A percentile compares a stretch with the other conserved stretches of the same genome.
phyloP scores from a whole-genome alignment of 1,284 basidiomycete genomes.

The Cutaneotrichosporon sp. region DNA sequence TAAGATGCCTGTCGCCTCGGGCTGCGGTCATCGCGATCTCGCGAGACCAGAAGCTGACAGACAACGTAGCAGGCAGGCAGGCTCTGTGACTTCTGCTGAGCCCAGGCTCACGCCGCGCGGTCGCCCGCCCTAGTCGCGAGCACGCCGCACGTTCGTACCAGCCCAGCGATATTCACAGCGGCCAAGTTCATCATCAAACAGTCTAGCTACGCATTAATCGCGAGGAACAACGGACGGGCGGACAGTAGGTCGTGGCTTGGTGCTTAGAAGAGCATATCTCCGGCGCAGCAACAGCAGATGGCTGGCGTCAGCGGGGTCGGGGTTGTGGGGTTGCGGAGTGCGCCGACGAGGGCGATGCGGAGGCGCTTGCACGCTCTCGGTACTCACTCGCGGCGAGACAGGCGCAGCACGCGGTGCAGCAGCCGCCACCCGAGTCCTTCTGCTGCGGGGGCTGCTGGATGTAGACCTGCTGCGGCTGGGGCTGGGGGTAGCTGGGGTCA shows the following conservation, averaged over 20 bases:
- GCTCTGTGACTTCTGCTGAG: too few relatives aligned
- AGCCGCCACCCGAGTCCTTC: slow-evolving; percentile 23
- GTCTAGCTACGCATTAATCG: neutral
- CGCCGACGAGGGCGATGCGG: neutral
- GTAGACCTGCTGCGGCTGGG: slow-evolving; percentile 49
- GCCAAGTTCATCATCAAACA: neutral
- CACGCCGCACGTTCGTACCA: too few relatives aligned
- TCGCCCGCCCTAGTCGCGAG: too few relatives aligned
- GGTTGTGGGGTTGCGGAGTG: too few relatives aligned
- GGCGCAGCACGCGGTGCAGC: slow-evolving; percentile 37
- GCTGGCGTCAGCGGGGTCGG: slow-evolving; percentile 22
- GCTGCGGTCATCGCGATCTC: too few relatives aligned
- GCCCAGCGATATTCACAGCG: too few relatives aligned
- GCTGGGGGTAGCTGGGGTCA: slow-evolving; percentile 44
- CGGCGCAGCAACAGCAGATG: slow-evolving; percentile 48
- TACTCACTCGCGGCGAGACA: slow-evolving; percentile 41
- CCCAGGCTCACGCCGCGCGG: too few relatives aligned
- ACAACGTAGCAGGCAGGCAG: too few relatives aligned
- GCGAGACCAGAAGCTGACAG: too few relatives aligned
- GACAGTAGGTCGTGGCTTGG: neutral
- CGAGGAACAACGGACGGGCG: neutral
- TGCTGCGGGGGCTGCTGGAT: slow-evolving; percentile 40
- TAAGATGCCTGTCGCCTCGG: too few relatives aligned
- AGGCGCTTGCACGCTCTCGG: neutral
- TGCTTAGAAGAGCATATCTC: slow-evolving; percentile 19